phyloP scores from a whole-genome alignment of 2,329 filamentous ascomycete genomes.

The Fusarium tuaranense region DNA sequence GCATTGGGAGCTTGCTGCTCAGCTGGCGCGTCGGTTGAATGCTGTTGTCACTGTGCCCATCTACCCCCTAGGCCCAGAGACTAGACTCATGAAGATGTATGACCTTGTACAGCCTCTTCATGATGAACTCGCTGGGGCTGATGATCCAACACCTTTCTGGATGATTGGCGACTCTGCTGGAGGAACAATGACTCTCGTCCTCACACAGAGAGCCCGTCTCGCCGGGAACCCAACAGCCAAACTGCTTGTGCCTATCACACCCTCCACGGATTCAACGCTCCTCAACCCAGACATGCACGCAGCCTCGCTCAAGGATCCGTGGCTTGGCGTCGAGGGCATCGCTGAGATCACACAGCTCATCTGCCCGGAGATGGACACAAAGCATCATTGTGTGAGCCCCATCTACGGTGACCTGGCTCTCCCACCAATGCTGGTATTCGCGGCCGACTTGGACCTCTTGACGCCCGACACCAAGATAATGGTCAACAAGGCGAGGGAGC shows the following conservation, averaged over 20 bases:
- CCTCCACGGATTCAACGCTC: slow-evolving; percentile 46
- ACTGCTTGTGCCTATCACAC: slow-evolving; percentile 47
- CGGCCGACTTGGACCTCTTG: slow-evolving; percentile 45
- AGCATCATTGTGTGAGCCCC: slow-evolving; percentile 46
- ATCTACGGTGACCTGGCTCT: slow-evolving; percentile 46
- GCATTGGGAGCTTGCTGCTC: slow-evolving; percentile 47
- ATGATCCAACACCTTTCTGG: slow-evolving; percentile 46
- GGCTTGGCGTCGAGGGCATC: slow-evolving; percentile 45
- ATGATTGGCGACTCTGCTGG: slow-evolving; percentile 49
- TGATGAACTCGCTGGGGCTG: slow-evolving; percentile 46
- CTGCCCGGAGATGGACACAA: slow-evolving; percentile 41
- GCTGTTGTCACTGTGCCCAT: slow-evolving; percentile 48
- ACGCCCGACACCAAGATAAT: slow-evolving; percentile 45
- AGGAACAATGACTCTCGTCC: slow-evolving; percentile 46
- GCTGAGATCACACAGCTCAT: slow-evolving; percentile 42
- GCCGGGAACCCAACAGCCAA: slow-evolving; percentile 41
- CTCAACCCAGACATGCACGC: slow-evolving; percentile 43
- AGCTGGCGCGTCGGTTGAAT: slow-evolving; percentile 45
- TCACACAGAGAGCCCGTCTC: slow-evolving; percentile 46
- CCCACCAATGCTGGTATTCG: slow-evolving; percentile 47
- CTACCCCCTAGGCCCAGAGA: slow-evolving; percentile 49
- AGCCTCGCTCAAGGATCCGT: slow-evolving; percentile 42
- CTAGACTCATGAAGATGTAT: slow-evolving; percentile 47
- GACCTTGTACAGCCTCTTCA: slow-evolving; percentile 48
- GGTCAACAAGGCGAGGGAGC: slow-evolving; percentile 41